These are phyloP conservation scores for Apophysomyces sp. DNA, from an alignment of 371 early-diverging fungal genomes.

Conservation along the genomic window DNA sequence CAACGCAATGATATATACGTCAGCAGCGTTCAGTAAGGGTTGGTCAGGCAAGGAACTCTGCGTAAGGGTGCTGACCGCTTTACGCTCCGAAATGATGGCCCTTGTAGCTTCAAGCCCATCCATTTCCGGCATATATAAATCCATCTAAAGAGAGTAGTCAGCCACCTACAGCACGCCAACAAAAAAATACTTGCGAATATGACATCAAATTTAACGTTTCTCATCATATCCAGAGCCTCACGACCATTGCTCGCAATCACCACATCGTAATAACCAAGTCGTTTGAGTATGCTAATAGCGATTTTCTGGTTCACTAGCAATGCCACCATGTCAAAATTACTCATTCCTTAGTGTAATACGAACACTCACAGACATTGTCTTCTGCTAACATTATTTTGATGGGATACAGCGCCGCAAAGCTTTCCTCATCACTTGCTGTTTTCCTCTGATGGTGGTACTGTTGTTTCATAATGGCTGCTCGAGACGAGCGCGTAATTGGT, in stretches of 20 bases:
- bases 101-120: conserved; percentile 50
- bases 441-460: conserved; percentile 25
- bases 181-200: conserved; percentile 38
- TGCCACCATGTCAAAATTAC: not conserved
- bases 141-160: conserved; percentile 30
- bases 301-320: conserved; percentile 57
- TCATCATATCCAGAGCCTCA: conserved; percentile 49
- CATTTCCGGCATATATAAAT: conserved; percentile 56
- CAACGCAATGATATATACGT: conserved; percentile 60
- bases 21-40: conserved; percentile 33
- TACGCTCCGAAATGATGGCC: conserved; percentile 37
- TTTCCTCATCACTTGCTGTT: conserved; percentile 34
- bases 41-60: not conserved
- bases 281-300: conserved; percentile 54
- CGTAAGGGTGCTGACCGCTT: not conserved
- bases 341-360: not conserved
- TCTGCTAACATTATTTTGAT: conserved; percentile 47
- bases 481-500: conserved; percentile 18
- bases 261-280: conserved; percentile 55
- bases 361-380: conserved; percentile 45
- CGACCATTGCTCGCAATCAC: conserved; percentile 55
- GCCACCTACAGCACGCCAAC: not conserved
- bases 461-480: conserved; percentile 25
- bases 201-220: conserved; percentile 40
- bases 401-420: conserved; percentile 35